A percentile compares a stretch with the other conserved stretches of the same genome.
Evolutionary conservation across 2,329 filamentous ascomycete species (phyloP).

Genomic region (Diaporthe aspalathi): DNA sequence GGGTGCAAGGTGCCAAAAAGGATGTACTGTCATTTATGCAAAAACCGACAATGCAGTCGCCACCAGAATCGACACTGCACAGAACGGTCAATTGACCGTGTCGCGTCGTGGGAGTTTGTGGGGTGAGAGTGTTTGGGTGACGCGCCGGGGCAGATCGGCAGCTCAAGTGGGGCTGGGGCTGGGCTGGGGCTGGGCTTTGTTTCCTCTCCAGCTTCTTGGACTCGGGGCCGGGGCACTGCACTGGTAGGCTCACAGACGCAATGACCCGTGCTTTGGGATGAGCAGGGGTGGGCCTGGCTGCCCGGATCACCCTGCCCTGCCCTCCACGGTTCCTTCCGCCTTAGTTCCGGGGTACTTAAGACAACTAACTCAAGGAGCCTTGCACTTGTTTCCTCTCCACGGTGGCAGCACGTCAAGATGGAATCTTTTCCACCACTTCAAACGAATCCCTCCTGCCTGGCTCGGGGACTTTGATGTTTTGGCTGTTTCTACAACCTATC

Average conservation of each 20-base stretch:
- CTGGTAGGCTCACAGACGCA: no score
- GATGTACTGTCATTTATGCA: background rate
- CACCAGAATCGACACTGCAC: background rate
- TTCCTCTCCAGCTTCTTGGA: constrained; percentile 1
- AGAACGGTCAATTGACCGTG: constrained; percentile 15
- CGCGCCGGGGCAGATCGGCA: constrained; percentile 12
- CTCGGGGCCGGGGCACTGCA: background rate
- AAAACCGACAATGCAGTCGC: background rate
- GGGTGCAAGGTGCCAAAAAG: background rate
- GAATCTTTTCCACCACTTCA: no score
- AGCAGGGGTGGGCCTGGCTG: constrained; percentile 7
- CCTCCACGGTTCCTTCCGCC: background rate
- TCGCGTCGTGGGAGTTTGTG: constrained; percentile 25
- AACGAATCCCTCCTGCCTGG: no score
- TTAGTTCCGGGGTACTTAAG: no score
- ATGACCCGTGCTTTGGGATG: background rate
- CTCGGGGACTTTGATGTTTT: no score
- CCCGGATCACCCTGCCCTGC: background rate
- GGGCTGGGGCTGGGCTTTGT: no score
- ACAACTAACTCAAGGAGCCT: no score
- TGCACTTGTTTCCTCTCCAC: no score
- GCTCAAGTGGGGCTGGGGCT: constrained; percentile 12
- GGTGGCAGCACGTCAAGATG: no score
- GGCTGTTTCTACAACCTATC: no score
- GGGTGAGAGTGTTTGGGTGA: background rate